Base-by-base conservation (phyloP, 2,329 filamentous ascomycete genomes). In the Fusarium sp. region DNA sequence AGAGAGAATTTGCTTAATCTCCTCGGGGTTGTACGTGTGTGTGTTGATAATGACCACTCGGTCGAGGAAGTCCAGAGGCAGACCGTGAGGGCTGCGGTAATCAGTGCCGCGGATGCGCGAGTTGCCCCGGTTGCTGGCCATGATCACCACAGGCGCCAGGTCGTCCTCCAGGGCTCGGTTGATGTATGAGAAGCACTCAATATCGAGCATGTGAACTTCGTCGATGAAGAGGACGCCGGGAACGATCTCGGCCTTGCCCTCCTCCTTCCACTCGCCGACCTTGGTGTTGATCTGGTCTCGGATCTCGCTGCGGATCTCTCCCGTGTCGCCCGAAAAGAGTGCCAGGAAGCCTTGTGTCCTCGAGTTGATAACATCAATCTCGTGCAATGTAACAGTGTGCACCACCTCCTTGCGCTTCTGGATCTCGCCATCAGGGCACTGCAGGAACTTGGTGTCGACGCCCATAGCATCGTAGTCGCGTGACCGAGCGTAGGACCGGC, bases 381-480 rank as follows among this genome's bases (percentile, higher is more conserved):
- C 97, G 85, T 99, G 97, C 14, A 99, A 90, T 33, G 93, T 96
- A 70, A 99, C 97, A 0, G 97, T 99, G 84, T 99, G 97, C 8
- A 98, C 94, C 2, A 98, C 95, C 85, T 99, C 97, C 83, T 97
- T 97, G 78, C 97, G 94, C 84, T 97, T 97, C 84, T 99, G 97
- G 40, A 99, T 89, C 86, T 99, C 97, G 78, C 97, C 97, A 80
- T 99, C 97, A 3, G 97, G 97, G 82, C 96, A 98, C 84, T 98
- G 95, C 45, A 99, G 91, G 83, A 98, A 99, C 84, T 98, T 98
- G 77, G 96, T 98, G 83, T 99, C 97, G 58, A 95, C 94, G 56
- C 97, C 97, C 95, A 99, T 98, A 60, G 97, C 97, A 85, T 99
- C 97, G 88, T 99, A 99, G 85, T 99, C 97, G 82, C 97, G 91